Conservation (phyloP, 2,329 filamentous ascomycete genomes). For the Fusarium phyllophilum region DNA sequence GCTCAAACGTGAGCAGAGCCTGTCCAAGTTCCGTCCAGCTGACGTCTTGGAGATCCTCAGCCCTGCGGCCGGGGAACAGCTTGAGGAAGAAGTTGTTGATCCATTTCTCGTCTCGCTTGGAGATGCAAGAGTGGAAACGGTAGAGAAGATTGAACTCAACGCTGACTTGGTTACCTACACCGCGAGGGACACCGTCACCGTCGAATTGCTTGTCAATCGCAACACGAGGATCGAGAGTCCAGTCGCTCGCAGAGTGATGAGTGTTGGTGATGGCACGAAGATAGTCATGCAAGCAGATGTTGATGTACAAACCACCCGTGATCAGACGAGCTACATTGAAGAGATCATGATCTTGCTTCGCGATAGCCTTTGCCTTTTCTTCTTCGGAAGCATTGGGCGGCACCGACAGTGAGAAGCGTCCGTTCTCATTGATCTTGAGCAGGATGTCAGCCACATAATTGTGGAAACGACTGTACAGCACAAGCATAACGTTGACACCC, state of each 20-base stretch:
- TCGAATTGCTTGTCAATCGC: constrained; percentile 60
- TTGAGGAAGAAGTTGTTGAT: constrained; percentile 62
- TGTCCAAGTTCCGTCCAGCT: constrained; percentile 38
- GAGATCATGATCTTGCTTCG: constrained; percentile 61
- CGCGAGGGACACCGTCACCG: constrained; percentile 60
- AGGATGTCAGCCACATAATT: constrained; percentile 73
- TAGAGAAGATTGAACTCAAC: constrained; percentile 77
- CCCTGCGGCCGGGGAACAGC: constrained; percentile 39
- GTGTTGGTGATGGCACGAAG: constrained; percentile 69
- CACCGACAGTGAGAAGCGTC: constrained; percentile 58
- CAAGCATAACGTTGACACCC: constrained; percentile 73
- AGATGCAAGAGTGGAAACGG: constrained; percentile 71
- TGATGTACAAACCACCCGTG: constrained; percentile 64
- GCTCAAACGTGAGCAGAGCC: constrained; percentile 32
- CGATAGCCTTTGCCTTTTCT: constrained; percentile 48
- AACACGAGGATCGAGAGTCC: constrained; percentile 72
- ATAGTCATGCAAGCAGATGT: constrained; percentile 69
- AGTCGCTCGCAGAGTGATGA: constrained; percentile 67
- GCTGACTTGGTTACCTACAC: constrained; percentile 73
- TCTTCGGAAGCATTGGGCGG: constrained; percentile 25
- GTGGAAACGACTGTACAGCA: constrained; percentile 77
- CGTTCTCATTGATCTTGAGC: constrained; percentile 73
- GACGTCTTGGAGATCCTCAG: constrained; percentile 54
- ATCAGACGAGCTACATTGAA: constrained; percentile 62
- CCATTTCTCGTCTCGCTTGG: constrained; percentile 70